A percentile compares a stretch with the other conserved stretches of the same genome.
Conservation (phyloP, 2,329 filamentous ascomycete genomes). For the Myriosclerotinia curreyana region DNA sequence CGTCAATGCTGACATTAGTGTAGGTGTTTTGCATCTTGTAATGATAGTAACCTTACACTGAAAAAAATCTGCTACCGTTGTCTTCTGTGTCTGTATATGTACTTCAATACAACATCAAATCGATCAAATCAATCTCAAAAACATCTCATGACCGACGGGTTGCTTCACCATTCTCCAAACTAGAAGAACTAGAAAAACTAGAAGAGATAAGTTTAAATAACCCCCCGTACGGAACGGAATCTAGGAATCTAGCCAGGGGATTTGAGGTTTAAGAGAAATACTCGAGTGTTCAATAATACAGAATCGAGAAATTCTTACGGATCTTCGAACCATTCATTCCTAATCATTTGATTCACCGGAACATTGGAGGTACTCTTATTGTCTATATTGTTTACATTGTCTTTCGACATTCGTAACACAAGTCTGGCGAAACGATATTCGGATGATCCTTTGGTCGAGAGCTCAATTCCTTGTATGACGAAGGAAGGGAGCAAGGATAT, state of each 20-base stretch:
- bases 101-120: neutral
- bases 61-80: neutral
- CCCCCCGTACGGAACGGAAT: neutral
- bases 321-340: neutral
- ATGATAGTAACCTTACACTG: conserved; percentile 3
- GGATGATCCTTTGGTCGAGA: neutral
- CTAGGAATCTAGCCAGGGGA: neutral
- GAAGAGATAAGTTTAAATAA: conserved; percentile 3
- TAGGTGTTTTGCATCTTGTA: neutral
- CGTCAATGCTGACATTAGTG: neutral
- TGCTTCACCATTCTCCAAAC: conserved; percentile 2
- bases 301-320: neutral
- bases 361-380: neutral
- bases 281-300: neutral
- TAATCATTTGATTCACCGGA: neutral
- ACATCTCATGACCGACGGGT: conserved; percentile 1
- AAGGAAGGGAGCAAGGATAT: conserved; percentile 17
- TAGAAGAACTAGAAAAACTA: neutral
- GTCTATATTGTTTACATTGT: neutral
- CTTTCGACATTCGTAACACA: neutral
- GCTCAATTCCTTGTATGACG: conserved; percentile 16
- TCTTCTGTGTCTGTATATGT: neutral
- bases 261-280: neutral
- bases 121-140: neutral
- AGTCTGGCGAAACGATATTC: neutral